Percentiles rank a stretch among this genome's conserved stretches.
These are phyloP conservation scores for Neurospora sp. DNA, from an alignment of 495 filamentous ascomycete genomes.

Conservation along the genomic window DNA sequence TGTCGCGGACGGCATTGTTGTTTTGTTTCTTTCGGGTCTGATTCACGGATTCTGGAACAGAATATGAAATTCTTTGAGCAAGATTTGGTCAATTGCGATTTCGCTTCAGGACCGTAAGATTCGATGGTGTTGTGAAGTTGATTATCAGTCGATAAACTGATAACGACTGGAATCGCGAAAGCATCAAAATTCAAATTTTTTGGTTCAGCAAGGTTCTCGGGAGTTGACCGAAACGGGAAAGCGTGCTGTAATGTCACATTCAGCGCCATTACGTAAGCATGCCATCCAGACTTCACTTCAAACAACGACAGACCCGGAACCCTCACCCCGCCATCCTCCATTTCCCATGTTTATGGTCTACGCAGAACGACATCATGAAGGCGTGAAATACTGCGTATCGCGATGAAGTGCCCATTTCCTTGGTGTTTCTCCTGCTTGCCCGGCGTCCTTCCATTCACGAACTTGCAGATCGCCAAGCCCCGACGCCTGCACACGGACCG, in stretches of 20 bases:
- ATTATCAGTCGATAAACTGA: background rate
- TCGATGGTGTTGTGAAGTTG: background rate
- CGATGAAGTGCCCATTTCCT: background rate
- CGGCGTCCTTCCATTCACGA: background rate
- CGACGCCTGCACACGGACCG: background rate
- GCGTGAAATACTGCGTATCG: background rate
- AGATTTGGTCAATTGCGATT: background rate
- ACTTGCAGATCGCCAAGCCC: background rate
- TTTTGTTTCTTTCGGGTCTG: background rate
- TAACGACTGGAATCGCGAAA: background rate
- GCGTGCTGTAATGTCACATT: background rate
- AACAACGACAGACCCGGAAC: background rate
- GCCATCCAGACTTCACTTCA: background rate
- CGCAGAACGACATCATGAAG: background rate
- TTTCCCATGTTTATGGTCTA: no score
- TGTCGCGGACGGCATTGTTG: constrained; percentile 14
- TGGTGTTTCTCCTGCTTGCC: background rate
- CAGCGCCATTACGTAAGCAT: background rate
- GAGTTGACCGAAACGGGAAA: background rate
- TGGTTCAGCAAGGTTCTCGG: constrained; percentile 1
- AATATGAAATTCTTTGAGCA: background rate
- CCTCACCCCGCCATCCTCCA: background rate
- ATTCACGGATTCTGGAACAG: background rate
- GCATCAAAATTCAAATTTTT: constrained; percentile 6
- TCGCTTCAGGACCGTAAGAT: background rate